A percentile compares a stretch with the other conserved stretches of the same genome.
These are phyloP conservation scores for Fragaria nilgerrensis DNA, from an alignment of 306 rosid genomes.

Conservation along the genomic window DNA sequence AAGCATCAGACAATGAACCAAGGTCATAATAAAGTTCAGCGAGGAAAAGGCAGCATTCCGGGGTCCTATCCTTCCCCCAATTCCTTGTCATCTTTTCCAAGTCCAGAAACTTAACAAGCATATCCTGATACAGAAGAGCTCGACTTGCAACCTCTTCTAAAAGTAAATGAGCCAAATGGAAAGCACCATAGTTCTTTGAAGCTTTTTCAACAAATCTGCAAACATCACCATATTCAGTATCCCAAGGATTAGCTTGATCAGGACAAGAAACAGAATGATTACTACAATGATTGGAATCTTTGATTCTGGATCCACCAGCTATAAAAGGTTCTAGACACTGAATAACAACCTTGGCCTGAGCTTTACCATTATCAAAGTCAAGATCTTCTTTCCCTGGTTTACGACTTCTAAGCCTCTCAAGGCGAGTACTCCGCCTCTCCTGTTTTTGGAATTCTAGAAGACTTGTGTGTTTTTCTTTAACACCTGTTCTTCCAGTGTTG, in stretches of 20 bases:
- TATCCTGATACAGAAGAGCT: slow-evolving; percentile 56
- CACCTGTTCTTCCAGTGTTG: slow-evolving; percentile 41
- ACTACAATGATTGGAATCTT: slow-evolving; percentile 32
- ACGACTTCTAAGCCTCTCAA: slow-evolving; percentile 93
- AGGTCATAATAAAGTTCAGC: slow-evolving; percentile 81
- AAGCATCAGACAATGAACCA: slow-evolving; percentile 61
- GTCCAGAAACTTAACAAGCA: slow-evolving; percentile 74
- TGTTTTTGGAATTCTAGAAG: slow-evolving; percentile 75
- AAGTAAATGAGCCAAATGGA: slow-evolving; percentile 80
- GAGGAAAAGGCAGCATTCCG: slow-evolving; percentile 77
- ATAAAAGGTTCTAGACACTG: slow-evolving; percentile 78
- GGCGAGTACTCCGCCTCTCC: slow-evolving; percentile 94
- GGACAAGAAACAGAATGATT: slow-evolving; percentile 30
- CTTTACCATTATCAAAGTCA: slow-evolving; percentile 67
- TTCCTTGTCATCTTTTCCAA: slow-evolving; percentile 86
- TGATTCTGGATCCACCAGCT: slow-evolving; percentile 43
- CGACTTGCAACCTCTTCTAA: slow-evolving; percentile 69
- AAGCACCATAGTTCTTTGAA: slow-evolving; percentile 77
- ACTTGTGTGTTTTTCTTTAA: slow-evolving; percentile 66
- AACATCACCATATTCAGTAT: slow-evolving; percentile 55
- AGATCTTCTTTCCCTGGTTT: slow-evolving; percentile 92
- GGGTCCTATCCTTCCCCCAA: slow-evolving; percentile 89
- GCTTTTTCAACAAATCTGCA: slow-evolving; percentile 58
- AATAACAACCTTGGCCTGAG: slow-evolving; percentile 64
- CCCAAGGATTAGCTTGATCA: slow-evolving; percentile 43